Percentiles rank a stretch among this genome's conserved stretches.
Evolutionary conservation across 202 grass and related monocot genomes (phyloP).

Genomic region (Elaeis oleifera): DNA sequence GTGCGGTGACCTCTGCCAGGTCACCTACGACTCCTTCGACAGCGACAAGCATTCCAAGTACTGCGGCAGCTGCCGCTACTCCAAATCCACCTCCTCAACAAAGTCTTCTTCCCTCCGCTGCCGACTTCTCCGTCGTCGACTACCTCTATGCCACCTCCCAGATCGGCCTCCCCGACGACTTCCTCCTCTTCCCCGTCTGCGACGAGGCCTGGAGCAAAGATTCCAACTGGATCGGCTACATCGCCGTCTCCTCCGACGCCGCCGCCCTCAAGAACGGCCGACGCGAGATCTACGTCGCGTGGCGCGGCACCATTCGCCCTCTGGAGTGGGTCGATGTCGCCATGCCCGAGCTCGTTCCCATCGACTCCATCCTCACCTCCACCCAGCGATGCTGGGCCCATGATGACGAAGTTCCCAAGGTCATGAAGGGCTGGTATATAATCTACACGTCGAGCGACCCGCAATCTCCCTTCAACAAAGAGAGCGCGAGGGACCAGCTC

Average conservation of each 20-base stretch:
- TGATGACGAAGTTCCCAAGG: conserved; percentile 22
- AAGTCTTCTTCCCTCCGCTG: conserved; percentile 37
- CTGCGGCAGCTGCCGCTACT: conserved; percentile 78
- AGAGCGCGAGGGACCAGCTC: conserved; percentile 69
- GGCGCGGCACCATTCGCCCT: conserved; percentile 70
- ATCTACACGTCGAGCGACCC: conserved; percentile 74
- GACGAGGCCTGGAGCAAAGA: conserved; percentile 84
- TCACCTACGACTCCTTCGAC: conserved; percentile 87
- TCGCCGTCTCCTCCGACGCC: conserved; percentile 49
- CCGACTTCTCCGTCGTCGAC: conserved; percentile 37
- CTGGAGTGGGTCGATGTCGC: conserved; percentile 80
- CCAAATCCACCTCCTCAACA: conserved; percentile 44
- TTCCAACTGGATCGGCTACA: conserved; percentile 91
- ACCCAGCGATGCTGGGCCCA: neutral
- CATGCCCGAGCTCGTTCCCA: conserved; percentile 39
- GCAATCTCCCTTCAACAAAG: conserved; percentile 46
- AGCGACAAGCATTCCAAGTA: conserved; percentile 54
- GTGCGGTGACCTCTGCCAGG: conserved; percentile 83
- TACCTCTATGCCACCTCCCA: conserved; percentile 71
- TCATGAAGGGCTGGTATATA: conserved; percentile 83
- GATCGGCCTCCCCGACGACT: conserved; percentile 25
- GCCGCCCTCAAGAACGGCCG: conserved; percentile 39
- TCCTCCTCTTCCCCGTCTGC: conserved; percentile 54
- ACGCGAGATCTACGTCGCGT: conserved; percentile 72
- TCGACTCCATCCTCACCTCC: conserved; percentile 42